Evolutionary conservation across 2,329 filamentous ascomycete species (phyloP).

Genomic region (Periconia sp.): DNA sequence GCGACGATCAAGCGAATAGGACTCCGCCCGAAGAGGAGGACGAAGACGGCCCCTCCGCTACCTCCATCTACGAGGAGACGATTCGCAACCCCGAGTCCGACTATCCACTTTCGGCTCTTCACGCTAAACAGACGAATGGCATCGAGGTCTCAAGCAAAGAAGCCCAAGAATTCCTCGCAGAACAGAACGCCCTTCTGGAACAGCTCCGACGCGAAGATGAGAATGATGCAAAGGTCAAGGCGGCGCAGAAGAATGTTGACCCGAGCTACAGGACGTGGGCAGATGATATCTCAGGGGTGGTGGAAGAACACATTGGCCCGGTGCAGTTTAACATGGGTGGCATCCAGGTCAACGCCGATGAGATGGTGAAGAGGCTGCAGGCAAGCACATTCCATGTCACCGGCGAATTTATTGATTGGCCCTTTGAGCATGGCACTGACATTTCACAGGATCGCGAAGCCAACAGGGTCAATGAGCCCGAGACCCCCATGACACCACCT

Average conservation of each 20-base stretch:
- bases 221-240: slow-evolving; percentile 55
- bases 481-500: slow-evolving; percentile 26
- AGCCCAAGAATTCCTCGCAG: slow-evolving; percentile 76
- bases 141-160: slow-evolving; percentile 73
- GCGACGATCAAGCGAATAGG: slow-evolving; percentile 16
- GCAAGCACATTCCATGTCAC: slow-evolving; percentile 54
- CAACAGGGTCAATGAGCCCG: slow-evolving; percentile 34
- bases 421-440: slow-evolving; percentile 20
- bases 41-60: slow-evolving; percentile 61
- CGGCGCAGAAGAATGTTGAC: slow-evolving; percentile 43
- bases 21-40: slow-evolving; percentile 19
- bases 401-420: background rate
- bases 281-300: slow-evolving; percentile 44
- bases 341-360: slow-evolving; percentile 93
- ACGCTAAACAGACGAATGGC: slow-evolving; percentile 51
- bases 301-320: slow-evolving; percentile 76
- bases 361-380: slow-evolving; percentile 87
- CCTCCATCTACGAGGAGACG: slow-evolving; percentile 77
- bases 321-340: slow-evolving; percentile 99
- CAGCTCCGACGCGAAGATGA: slow-evolving; percentile 64
- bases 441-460: slow-evolving; percentile 44
- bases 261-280: slow-evolving; percentile 26
- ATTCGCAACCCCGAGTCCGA: slow-evolving; percentile 75
- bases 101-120: slow-evolving; percentile 41
- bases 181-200: slow-evolving; percentile 79